Conservation (phyloP, 768 basidiomycete genomes). For the Glaciozyma antarctica region DNA sequence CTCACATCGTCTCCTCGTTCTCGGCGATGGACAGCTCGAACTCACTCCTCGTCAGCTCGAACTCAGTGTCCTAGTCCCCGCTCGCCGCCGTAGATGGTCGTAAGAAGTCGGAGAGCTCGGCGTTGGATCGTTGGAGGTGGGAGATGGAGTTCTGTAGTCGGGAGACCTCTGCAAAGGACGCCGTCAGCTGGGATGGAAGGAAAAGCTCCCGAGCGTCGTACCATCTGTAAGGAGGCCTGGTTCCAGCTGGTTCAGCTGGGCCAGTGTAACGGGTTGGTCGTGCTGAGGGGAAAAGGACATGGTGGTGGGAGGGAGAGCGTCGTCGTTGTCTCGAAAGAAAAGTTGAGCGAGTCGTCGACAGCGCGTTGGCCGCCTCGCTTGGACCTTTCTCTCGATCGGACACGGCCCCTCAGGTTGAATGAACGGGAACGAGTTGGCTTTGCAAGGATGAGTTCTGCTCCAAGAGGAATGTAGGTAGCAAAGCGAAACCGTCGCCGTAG, state of each 20-base stretch:
- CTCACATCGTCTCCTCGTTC: constrained; percentile 29
- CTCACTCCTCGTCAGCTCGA: constrained; percentile 8
- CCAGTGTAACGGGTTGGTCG: constrained; percentile 25
- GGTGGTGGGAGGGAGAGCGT: background rate
- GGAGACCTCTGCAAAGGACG: constrained; percentile 2
- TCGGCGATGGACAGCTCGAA: constrained; percentile 9
- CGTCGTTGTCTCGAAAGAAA: background rate
- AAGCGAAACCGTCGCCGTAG: background rate
- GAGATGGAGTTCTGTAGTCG: constrained; percentile 22
- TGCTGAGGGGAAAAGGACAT: constrained; percentile 6
- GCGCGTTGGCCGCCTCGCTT: too few species aligned
- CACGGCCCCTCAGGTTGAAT: too few species aligned
- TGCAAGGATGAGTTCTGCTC: background rate
- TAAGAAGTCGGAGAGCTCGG: constrained; percentile 11
- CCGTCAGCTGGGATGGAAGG: background rate
- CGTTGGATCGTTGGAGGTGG: constrained; percentile 25
- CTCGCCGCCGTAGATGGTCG: background rate
- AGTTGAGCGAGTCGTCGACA: too few species aligned
- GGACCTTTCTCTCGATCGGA: too few species aligned
- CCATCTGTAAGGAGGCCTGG: constrained; percentile 19
- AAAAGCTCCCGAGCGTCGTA: background rate
- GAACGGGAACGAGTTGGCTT: background rate
- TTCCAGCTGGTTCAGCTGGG: constrained; percentile 16
- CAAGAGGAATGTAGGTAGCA: background rate
- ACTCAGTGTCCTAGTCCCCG: constrained; percentile 3